Evolutionary conservation across 306 rosid species (phyloP).

Genomic region (Begonia masoniana): DNA sequence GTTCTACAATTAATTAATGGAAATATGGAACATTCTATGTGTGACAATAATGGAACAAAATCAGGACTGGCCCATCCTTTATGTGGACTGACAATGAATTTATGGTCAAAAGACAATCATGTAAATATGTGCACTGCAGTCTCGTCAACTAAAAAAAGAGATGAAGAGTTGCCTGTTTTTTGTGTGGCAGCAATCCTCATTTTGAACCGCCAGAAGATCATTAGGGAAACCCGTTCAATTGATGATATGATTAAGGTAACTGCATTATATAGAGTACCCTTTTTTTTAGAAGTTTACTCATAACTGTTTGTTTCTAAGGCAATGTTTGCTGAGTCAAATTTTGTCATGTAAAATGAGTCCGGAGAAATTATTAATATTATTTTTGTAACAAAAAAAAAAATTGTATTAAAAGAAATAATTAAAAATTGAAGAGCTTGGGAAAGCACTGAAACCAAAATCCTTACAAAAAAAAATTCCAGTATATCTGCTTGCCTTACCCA

Average conservation of each 20-base stretch:
- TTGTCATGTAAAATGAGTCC: too few species aligned
- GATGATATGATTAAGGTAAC: conserved; percentile 90
- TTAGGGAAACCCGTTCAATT: conserved; percentile 65
- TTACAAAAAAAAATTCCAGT: too few species aligned
- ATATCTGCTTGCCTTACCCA: too few species aligned
- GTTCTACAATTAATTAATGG: conserved; percentile 31
- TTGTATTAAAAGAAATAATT: too few species aligned
- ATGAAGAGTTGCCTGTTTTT: conserved; percentile 62
- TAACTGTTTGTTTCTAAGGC: too few species aligned
- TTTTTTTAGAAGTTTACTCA: neutral
- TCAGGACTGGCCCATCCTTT: conserved; percentile 39
- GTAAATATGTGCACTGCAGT: conserved; percentile 30
- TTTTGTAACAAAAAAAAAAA: too few species aligned
- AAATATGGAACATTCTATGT: conserved; percentile 20
- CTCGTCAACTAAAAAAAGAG: conserved; percentile 47
- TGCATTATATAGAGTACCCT: conserved; percentile 13
- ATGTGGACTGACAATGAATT: conserved; percentile 67
- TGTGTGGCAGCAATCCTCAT: conserved; percentile 84
- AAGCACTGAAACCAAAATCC: too few species aligned
- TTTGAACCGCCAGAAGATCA: conserved; percentile 67
- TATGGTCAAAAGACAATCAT: conserved; percentile 50
- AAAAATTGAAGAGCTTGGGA: too few species aligned
- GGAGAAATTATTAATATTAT: too few species aligned
- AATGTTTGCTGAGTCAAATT: too few species aligned
- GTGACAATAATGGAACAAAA: conserved; percentile 32